Conservation (phyloP, 2,329 filamentous ascomycete species). For the Ceratocystis cacaofunesta region DNA sequence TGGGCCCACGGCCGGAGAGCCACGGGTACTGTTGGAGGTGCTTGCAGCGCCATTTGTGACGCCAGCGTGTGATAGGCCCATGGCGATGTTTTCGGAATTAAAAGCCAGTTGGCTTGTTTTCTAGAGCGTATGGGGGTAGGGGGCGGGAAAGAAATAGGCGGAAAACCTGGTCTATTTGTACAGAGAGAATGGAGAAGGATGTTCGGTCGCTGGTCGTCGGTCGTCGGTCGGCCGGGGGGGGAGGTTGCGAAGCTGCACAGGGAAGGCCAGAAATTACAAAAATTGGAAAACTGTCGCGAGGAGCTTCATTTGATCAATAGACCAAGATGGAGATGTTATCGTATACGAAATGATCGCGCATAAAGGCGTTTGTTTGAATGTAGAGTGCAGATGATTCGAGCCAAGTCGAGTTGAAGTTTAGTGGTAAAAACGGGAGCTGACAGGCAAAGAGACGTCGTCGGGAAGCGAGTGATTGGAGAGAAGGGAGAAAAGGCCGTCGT, state of each 20-base stretch:
- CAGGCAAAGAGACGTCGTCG: neutral
- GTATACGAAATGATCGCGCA: conserved; percentile 5
- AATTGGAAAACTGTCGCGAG: neutral
- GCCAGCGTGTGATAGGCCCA: conserved; percentile 15
- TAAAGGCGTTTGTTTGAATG: neutral
- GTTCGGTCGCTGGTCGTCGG: neutral
- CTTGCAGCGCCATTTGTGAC: conserved; percentile 26
- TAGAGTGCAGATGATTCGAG: neutral
- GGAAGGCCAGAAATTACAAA: neutral
- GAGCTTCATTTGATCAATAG: conserved; percentile 10
- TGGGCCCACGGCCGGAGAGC: conserved; percentile 33
- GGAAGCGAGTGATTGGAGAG: neutral
- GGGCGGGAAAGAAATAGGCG: neutral
- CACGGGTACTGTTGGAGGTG: conserved; percentile 34
- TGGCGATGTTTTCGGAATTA: neutral
- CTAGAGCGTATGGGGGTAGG: neutral
- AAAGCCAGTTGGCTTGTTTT: neutral
- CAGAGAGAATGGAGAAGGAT: neutral
- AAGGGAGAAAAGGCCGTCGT: neutral
- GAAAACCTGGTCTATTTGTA: neutral
- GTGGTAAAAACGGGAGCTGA: neutral
- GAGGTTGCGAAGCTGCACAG: neutral
- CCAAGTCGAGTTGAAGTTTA: neutral
- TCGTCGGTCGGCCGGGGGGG: neutral
- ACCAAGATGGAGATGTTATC: neutral